Evolutionary conservation across 208 protist species (phyloP).

Genomic region (Hexamita inflata): DNA sequence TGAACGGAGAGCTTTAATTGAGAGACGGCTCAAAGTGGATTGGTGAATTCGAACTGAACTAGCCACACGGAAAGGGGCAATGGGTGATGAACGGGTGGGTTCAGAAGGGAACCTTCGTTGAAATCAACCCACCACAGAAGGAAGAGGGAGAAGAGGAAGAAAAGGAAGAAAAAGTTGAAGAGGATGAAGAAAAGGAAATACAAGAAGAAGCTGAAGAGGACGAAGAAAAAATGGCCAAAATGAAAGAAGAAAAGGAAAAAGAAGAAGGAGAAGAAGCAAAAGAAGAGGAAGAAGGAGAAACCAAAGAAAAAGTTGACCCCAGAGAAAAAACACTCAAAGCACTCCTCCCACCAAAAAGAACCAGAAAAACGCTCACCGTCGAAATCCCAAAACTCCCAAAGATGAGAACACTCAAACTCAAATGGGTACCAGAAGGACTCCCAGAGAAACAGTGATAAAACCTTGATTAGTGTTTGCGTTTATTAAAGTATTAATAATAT

Average conservation of each 20-base stretch:
- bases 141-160: conserved; percentile 15
- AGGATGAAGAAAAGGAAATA: conserved; percentile 12
- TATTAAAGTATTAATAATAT: too few species aligned
- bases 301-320: not conserved
- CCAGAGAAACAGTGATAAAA: too few species aligned
- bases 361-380: not conserved
- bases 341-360: conserved; percentile 14
- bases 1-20: not conserved
- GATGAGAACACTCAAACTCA: conserved; percentile 4
- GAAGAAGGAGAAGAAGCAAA: conserved; percentile 16
- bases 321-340: not conserved
- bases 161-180: conserved; percentile 14
- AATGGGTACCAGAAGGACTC: conserved; percentile 16
- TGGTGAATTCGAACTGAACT: conserved; percentile 19
- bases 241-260: conserved; percentile 1
- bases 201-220: not conserved
- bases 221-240: not conserved
- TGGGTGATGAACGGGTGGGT: not conserved
- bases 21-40: not conserved
- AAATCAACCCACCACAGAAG: conserved; percentile 11
- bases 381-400: not conserved
- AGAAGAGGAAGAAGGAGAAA: conserved; percentile 22
- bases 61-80: conserved; percentile 10
- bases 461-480: too few species aligned
- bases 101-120: conserved; percentile 16